Percentiles rank a stretch among this genome's conserved stretches.
These are phyloP conservation scores for Venturia carpophila DNA, from an alignment of 2,329 filamentous ascomycete species.

Conservation along the genomic window DNA sequence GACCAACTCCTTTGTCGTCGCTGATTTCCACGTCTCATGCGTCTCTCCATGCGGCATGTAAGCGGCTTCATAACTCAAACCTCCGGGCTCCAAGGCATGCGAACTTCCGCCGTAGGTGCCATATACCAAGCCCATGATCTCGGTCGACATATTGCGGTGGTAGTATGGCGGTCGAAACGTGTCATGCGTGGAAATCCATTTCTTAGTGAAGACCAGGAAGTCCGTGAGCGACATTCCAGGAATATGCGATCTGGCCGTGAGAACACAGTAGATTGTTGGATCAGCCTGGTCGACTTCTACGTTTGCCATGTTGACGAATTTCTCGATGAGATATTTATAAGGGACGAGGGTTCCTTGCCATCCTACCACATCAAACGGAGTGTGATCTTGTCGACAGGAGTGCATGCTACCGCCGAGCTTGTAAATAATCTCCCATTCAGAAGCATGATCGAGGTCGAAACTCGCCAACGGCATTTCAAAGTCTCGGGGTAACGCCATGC, in stretches of 20 bases:
- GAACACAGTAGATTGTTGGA: slow-evolving; percentile 35
- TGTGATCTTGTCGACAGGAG: slow-evolving; percentile 19
- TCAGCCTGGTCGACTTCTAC: slow-evolving; percentile 36
- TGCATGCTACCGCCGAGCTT: slow-evolving; percentile 19
- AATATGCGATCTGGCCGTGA: slow-evolving; percentile 33
- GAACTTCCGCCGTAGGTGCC: slow-evolving; percentile 12
- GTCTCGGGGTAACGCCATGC: slow-evolving; percentile 21
- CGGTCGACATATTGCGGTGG: slow-evolving; percentile 35
- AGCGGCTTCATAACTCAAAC: slow-evolving; percentile 8
- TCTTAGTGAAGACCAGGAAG: slow-evolving; percentile 34
- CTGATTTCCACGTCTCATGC: slow-evolving; percentile 12
- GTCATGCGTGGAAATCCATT: slow-evolving; percentile 34
- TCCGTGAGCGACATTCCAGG: slow-evolving; percentile 29
- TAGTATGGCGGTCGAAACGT: slow-evolving; percentile 38
- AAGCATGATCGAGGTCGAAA: slow-evolving; percentile 20
- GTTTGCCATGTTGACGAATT: slow-evolving; percentile 35
- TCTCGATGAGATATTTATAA: slow-evolving; percentile 36
- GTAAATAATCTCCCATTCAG: slow-evolving; percentile 20
- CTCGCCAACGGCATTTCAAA: slow-evolving; percentile 20
- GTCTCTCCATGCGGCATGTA: slow-evolving; percentile 18
- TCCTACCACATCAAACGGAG: slow-evolving; percentile 21
- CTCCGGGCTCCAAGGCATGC: slow-evolving; percentile 12
- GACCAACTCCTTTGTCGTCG: slow-evolving; percentile 11
- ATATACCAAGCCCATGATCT: slow-evolving; percentile 33
- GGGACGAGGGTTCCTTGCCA: slow-evolving; percentile 23